These are phyloP conservation scores for Crinitomyces ghanaensis DNA, from an alignment of 805 yeast genomes.

Conservation along the genomic window DNA sequence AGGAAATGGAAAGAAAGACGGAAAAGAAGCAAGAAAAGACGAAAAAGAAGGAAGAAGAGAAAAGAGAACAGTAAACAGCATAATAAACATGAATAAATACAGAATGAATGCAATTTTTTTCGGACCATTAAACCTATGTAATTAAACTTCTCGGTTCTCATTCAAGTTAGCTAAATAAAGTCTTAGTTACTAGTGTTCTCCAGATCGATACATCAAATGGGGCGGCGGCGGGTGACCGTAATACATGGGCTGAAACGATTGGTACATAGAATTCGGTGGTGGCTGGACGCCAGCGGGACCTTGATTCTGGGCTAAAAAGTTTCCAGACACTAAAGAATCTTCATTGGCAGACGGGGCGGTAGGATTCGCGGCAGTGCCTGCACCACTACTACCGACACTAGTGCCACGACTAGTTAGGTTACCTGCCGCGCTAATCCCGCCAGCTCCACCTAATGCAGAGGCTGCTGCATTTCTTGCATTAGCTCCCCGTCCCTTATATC, in stretches of 20 bases:
- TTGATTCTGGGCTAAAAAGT: too few relatives aligned
- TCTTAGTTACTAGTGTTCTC: too few relatives aligned
- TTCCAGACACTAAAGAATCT: too few relatives aligned
- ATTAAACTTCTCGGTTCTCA: too few relatives aligned
- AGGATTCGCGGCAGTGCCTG: neutral
- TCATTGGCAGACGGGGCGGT: constrained; percentile 1
- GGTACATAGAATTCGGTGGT: constrained; percentile 1
- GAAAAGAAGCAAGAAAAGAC: too few relatives aligned
- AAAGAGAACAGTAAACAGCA: too few relatives aligned
- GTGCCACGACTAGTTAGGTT: neutral
- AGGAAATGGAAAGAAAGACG: too few relatives aligned
- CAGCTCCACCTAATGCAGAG: constrained; percentile 6
- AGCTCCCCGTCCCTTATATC: constrained; percentile 29
- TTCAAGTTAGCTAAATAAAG: too few relatives aligned
- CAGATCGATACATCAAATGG: constrained; percentile 3
- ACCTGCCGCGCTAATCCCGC: constrained; percentile 1
- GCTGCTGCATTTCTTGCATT: constrained; percentile 4
- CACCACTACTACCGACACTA: neutral
- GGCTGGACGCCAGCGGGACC: constrained; percentile 3
- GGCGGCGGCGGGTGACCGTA: constrained; percentile 4
- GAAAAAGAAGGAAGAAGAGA: too few relatives aligned
- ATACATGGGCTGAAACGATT: constrained; percentile 7
- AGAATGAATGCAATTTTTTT: too few relatives aligned
- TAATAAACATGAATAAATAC: too few relatives aligned
- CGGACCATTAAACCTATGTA: too few relatives aligned